Conservation (phyloP, 116 monocot species). For the Trichopus zeylanicus region DNA sequence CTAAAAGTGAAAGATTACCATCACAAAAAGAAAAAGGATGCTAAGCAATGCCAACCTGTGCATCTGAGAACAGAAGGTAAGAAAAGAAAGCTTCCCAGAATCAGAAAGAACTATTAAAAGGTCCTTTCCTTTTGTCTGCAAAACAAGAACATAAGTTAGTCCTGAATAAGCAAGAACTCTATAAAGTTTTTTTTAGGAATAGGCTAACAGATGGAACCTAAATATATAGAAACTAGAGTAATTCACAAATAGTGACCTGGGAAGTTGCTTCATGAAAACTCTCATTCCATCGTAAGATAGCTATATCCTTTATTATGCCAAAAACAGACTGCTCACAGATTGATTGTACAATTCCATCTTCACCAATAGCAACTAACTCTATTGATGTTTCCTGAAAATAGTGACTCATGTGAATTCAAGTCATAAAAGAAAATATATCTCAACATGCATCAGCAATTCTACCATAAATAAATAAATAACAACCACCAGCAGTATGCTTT, state of each 20-base stretch:
- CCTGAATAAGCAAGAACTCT: slow-evolving; percentile 2
- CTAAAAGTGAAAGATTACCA: not conserved
- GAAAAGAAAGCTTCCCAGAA: slow-evolving; percentile 87
- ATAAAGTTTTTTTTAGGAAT: too few relatives aligned
- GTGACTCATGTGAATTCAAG: not conserved
- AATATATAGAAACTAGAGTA: not conserved
- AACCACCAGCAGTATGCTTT: not conserved
- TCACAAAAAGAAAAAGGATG: not conserved
- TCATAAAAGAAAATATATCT: not conserved
- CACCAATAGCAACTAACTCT: slow-evolving; percentile 56
- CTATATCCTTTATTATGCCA: slow-evolving; percentile 89
- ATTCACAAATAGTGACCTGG: slow-evolving; percentile 24
- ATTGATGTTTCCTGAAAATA: slow-evolving; percentile 82
- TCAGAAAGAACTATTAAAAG: slow-evolving; percentile 86
- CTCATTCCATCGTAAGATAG: slow-evolving; percentile 48
- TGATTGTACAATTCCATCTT: slow-evolving; percentile 76
- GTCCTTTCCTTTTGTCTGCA: slow-evolving; percentile 64
- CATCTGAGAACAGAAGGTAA: slow-evolving; percentile 67
- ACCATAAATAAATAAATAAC: not conserved
- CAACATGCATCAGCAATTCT: not conserved
- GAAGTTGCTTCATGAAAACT: slow-evolving; percentile 21
- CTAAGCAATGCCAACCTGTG: slow-evolving; percentile 50
- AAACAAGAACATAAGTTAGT: not conserved
- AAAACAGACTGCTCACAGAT: slow-evolving; percentile 83
- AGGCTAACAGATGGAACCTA: not conserved